Evolutionary conservation across 164 flowering plant species (phyloP).

Genomic region (Vitis rupestris): DNA sequence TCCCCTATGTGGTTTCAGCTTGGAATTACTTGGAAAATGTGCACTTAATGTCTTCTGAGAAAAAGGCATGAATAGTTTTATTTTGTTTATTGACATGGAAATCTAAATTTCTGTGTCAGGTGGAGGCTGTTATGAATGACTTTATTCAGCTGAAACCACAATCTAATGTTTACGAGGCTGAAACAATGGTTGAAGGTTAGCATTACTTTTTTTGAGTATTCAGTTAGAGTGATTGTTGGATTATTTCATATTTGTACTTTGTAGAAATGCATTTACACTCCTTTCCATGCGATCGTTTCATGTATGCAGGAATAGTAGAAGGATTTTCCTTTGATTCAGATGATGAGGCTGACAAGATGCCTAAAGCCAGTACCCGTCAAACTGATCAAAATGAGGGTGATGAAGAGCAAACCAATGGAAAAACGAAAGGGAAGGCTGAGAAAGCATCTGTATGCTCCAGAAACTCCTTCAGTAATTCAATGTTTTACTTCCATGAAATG

Average conservation of each 20-base stretch:
- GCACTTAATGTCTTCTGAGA: background rate
- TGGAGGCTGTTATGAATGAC: conserved; percentile 96
- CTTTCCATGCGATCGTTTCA: conserved; percentile 8
- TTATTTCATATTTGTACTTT: background rate
- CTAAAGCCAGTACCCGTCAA: conserved; percentile 38
- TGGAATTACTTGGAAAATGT: background rate
- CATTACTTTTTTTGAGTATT: background rate
- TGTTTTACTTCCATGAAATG: background rate
- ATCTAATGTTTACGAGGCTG: conserved; percentile 81
- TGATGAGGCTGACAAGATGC: conserved; percentile 69
- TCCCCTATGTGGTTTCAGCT: background rate
- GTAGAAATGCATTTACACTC: background rate
- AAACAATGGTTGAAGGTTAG: conserved; percentile 98
- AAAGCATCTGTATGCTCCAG: conserved; percentile 56
- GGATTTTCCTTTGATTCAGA: conserved; percentile 90
- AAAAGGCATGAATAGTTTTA: background rate
- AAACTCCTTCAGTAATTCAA: conserved; percentile 1
- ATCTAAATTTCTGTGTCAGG: conserved; percentile 39
- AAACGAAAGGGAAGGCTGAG: conserved; percentile 49
- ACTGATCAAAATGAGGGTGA: conserved; percentile 49
- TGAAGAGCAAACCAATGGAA: conserved; percentile 50
- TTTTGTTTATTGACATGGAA: conserved; percentile 1
- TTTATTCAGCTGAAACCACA: conserved; percentile 82
- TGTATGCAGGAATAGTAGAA: conserved; percentile 71
- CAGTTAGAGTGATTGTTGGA: background rate